These are phyloP conservation scores for Persicaria tinctoria DNA, from an alignment of 148 eudicot genomes.

Conservation along the genomic window DNA sequence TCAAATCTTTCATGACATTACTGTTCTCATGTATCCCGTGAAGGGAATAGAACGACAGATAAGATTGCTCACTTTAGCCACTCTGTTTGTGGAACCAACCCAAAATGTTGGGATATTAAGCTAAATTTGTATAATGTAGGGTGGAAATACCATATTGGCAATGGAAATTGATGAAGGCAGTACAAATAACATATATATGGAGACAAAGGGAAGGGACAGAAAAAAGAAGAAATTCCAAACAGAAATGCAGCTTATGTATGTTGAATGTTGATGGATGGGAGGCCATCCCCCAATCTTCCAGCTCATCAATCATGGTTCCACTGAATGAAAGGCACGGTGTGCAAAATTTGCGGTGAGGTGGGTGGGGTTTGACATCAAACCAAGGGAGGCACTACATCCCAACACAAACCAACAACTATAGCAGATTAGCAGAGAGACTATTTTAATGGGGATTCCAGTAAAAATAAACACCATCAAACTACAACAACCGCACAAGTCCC, in stretches of 20 bases:
- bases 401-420: background rate
- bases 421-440: background rate
- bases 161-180: too few relatives aligned
- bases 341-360: background rate
- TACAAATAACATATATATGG: too few relatives aligned
- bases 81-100: too few relatives aligned
- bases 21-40: too few relatives aligned
- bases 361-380: background rate
- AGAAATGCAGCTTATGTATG: background rate
- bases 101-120: too few relatives aligned
- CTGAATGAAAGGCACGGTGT: background rate
- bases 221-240: background rate
- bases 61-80: too few relatives aligned
- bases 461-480: too few relatives aligned
- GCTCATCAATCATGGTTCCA: background rate
- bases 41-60: too few relatives aligned
- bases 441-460: background rate
- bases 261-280: background rate
- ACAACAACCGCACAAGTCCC: background rate
- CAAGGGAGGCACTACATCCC: constrained; percentile 1
- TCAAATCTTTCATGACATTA: too few relatives aligned
- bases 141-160: too few relatives aligned
- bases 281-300: background rate
- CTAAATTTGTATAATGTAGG: too few relatives aligned
- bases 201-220: background rate